Percentiles rank a stretch among this genome's conserved stretches.
phyloP scores from a whole-genome alignment of 225 moss, liverwort and hornwort genomes.

The Pseudoscleropodium purum region DNA sequence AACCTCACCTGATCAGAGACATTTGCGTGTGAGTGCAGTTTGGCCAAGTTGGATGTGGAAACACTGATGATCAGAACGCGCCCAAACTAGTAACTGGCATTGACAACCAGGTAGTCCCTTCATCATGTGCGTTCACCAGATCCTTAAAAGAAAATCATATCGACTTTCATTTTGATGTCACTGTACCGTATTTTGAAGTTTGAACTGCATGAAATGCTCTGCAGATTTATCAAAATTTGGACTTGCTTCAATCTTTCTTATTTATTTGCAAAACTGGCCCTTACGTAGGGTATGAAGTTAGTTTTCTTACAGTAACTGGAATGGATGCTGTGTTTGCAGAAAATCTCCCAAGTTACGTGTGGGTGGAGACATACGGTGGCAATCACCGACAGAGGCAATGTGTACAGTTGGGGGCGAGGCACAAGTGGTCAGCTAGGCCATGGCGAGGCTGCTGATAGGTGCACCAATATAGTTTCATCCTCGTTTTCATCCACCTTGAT shows the following conservation, averaged over 20 bases:
- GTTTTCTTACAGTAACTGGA: not conserved
- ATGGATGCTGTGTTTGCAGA: conserved; percentile 12
- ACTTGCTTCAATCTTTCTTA: not conserved
- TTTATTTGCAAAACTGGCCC: not conserved
- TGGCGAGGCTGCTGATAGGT: conserved; percentile 46
- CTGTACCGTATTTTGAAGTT: too few species aligned
- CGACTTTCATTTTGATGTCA: not conserved
- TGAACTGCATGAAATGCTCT: not conserved
- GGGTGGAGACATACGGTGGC: conserved; percentile 65
- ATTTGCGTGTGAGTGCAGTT: conserved; percentile 26
- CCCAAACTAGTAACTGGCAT: conserved; percentile 32
- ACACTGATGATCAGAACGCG: conserved; percentile 42
- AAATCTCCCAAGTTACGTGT: conserved; percentile 32
- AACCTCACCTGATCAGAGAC: not conserved
- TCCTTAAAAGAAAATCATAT: not conserved
- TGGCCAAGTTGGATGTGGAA: conserved; percentile 62
- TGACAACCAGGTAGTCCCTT: conserved; percentile 26
- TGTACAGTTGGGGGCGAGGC: conserved; percentile 58
- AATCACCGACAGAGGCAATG: conserved; percentile 42
- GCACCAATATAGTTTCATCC: not conserved
- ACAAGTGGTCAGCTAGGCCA: conserved; percentile 57
- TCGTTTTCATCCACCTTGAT: not conserved
- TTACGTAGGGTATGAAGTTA: not conserved
- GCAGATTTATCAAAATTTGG: not conserved
- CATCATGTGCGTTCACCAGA: not conserved